Conservation (phyloP, 495 filamentous ascomycete species). For the Neurospora africana region DNA sequence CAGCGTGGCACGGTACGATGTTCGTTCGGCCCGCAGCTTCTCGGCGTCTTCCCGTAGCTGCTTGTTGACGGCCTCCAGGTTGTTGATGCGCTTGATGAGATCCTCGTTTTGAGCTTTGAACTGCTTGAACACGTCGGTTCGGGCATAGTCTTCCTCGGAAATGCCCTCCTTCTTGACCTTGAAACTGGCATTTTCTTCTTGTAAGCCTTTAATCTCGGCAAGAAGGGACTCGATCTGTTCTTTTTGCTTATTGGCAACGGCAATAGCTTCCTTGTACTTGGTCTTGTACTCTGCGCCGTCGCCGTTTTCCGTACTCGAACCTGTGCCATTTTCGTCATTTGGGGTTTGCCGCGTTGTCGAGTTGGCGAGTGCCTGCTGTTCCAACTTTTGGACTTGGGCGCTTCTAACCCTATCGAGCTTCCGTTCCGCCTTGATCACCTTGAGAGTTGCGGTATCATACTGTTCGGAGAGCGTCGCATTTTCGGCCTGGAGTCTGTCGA, state of each 20-base stretch:
- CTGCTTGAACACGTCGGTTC: constrained; percentile 85
- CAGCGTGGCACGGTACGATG: constrained; percentile 64
- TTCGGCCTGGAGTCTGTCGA: constrained; percentile 66
- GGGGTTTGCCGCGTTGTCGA: constrained; percentile 40
- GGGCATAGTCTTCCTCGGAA: constrained; percentile 86
- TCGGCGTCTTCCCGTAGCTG: constrained; percentile 76
- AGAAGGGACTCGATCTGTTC: constrained; percentile 72
- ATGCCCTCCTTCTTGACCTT: constrained; percentile 48
- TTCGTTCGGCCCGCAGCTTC: constrained; percentile 74
- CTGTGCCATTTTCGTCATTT: constrained; percentile 45
- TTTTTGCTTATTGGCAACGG: constrained; percentile 68
- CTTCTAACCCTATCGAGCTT: constrained; percentile 82
- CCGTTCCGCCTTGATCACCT: constrained; percentile 91
- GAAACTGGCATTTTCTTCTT: constrained; percentile 64
- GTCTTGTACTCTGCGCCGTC: constrained; percentile 48
- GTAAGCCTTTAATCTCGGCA: constrained; percentile 67
- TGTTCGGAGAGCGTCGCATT: constrained; percentile 76
- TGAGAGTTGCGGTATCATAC: constrained; percentile 71
- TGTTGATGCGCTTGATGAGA: constrained; percentile 79
- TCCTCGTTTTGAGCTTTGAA: constrained; percentile 87
- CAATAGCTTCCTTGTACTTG: constrained; percentile 61
- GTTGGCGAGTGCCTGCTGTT: constrained; percentile 71
- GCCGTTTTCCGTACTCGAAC: constrained; percentile 46
- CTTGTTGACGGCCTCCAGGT: constrained; percentile 80
- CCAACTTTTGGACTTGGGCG: constrained; percentile 79